Evolutionary conservation across 305 asterid genomes (phyloP).

Genomic region (Ajuga reptans): DNA sequence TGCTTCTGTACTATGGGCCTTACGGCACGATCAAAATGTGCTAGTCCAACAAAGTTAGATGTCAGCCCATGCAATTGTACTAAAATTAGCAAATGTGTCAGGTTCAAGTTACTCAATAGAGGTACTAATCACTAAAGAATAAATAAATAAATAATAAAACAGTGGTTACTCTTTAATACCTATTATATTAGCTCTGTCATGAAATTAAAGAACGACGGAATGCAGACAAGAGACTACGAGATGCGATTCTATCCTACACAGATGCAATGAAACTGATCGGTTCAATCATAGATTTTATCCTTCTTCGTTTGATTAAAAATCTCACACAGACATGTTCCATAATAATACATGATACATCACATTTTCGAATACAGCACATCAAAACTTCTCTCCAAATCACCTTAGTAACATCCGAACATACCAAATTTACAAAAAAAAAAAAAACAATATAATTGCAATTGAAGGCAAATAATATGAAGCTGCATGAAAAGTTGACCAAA

Average conservation of each 20-base stretch:
- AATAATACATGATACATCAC: too few species aligned
- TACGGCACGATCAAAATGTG: neutral
- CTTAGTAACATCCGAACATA: too few species aligned
- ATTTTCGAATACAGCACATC: too few species aligned
- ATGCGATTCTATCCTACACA: neutral
- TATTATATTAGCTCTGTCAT: neutral
- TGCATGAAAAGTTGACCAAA: neutral
- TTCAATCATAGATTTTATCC: slow-evolving; percentile 1
- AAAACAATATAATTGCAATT: neutral
- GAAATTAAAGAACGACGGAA: neutral
- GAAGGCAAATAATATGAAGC: neutral
- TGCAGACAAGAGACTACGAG: neutral
- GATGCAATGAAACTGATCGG: neutral
- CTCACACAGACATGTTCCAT: too few species aligned
- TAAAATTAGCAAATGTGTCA: neutral
- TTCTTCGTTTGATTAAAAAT: too few species aligned
- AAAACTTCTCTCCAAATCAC: neutral
- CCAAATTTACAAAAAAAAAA: neutral
- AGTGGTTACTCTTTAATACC: neutral
- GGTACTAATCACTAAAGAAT: too few species aligned
- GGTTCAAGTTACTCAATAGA: neutral
- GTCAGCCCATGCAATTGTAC: neutral
- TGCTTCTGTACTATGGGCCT: neutral
- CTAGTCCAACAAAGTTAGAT: neutral
- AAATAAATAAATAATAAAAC: too few species aligned